Conservation (phyloP, 208 protist species). For the Crithidia brevicula region DNA sequence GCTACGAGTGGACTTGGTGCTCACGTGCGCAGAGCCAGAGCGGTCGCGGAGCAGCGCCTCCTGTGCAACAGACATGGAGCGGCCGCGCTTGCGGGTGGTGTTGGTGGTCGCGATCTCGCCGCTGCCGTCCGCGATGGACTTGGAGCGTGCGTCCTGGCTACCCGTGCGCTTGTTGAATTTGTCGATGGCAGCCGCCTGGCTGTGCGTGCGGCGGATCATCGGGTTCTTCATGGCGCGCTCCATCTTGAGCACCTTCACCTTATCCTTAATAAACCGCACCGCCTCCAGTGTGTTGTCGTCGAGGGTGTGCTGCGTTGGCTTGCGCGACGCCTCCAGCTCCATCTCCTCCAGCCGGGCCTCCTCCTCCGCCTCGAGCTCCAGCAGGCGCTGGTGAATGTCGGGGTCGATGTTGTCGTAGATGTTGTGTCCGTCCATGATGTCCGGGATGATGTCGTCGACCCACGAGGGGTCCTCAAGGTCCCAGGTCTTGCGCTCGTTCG, state of each 20-base stretch:
- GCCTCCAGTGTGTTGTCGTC: constrained; percentile 76
- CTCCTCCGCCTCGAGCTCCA: constrained; percentile 95
- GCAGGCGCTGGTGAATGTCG: constrained; percentile 96
- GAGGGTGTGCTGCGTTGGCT: constrained; percentile 58
- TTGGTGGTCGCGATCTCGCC: constrained; percentile 28
- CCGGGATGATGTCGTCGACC: constrained; percentile 98
- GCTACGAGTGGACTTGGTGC: constrained; percentile 84
- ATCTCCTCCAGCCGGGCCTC: constrained; percentile 90
- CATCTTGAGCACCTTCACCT: constrained; percentile 90
- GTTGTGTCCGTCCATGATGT: constrained; percentile 99
- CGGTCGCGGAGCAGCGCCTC: constrained; percentile 81
- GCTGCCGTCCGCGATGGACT: constrained; percentile 42
- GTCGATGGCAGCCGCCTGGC: constrained; percentile 78
- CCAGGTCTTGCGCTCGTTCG: constrained; percentile 90
- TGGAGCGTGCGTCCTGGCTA: constrained; percentile 59
- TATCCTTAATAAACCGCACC: constrained; percentile 90
- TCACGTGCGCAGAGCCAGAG: constrained; percentile 75
- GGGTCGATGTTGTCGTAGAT: constrained; percentile 99
- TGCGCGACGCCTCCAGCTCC: constrained; percentile 94
- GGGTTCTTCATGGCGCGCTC: constrained; percentile 91
- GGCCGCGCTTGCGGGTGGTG: constrained; percentile 70
- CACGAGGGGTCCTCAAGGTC: constrained; percentile 96
- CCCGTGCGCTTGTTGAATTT: constrained; percentile 90
- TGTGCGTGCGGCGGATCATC: constrained; percentile 78
- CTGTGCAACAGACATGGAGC: constrained; percentile 84